phyloP scores from a whole-genome alignment of 2,329 filamentous ascomycete species.

The Cladorrhinum sp. region DNA sequence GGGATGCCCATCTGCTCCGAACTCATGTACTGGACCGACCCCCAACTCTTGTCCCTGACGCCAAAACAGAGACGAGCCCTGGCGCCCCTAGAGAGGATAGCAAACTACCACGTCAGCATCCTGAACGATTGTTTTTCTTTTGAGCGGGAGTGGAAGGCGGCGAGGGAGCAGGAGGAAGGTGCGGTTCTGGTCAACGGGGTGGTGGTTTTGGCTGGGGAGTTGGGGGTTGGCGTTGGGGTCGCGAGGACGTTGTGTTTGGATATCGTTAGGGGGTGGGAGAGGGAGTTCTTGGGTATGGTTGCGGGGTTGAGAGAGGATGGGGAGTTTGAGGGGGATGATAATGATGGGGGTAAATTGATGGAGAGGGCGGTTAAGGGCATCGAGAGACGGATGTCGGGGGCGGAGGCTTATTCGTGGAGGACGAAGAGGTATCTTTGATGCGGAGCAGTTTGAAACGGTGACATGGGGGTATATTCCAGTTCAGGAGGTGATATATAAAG shows the following conservation, averaged over 20 bases:
- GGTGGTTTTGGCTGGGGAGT: conserved; percentile 10
- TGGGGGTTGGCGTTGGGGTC: not conserved
- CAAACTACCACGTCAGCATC: conserved; percentile 16
- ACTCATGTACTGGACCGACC: conserved; percentile 14
- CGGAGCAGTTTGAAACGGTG: too few relatives aligned
- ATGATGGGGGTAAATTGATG: not conserved
- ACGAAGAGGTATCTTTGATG: conserved; percentile 13
- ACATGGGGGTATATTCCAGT: too few relatives aligned
- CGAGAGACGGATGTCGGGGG: conserved; percentile 15
- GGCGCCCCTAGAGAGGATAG: conserved; percentile 5
- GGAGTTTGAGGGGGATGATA: too few relatives aligned
- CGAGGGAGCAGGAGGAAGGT: conserved; percentile 5
- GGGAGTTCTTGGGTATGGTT: conserved; percentile 7
- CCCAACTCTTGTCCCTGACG: not conserved
- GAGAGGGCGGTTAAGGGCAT: conserved; percentile 13
- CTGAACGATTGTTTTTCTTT: conserved; percentile 16
- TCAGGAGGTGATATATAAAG: too few relatives aligned
- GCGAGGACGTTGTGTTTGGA: conserved; percentile 10
- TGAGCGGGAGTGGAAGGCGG: conserved; percentile 13
- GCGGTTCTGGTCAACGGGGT: conserved; percentile 16
- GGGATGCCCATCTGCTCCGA: conserved; percentile 17
- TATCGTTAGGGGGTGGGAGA: conserved; percentile 16
- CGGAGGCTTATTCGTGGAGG: conserved; percentile 17
- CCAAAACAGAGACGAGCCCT: not conserved
- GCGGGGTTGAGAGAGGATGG: conserved; percentile 2